Conservation (phyloP, 1,284 basidiomycete species). For the Microbotryum intermedium region DNA sequence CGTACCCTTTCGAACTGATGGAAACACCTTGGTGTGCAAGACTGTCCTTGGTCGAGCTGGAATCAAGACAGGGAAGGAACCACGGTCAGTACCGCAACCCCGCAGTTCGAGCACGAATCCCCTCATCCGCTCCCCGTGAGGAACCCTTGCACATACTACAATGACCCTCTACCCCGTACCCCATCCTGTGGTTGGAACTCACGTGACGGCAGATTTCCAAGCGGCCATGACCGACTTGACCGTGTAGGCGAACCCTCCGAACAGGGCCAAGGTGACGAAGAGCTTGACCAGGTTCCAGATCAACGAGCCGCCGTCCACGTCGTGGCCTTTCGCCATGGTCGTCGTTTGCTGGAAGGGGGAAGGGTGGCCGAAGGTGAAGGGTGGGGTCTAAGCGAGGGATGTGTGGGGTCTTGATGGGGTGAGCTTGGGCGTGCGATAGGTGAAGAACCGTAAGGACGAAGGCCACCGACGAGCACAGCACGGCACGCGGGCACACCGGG, state of each 20-base stretch:
- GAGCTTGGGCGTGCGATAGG: too few species aligned
- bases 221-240: conserved; percentile 3
- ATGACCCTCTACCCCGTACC: too few species aligned
- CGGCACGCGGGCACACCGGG: too few species aligned
- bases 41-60: conserved; percentile 9
- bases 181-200: not conserved
- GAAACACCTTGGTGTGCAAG: conserved; percentile 17
- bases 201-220: conserved; percentile 11
- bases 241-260: conserved; percentile 1
- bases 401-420: too few species aligned
- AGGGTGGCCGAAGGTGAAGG: not conserved
- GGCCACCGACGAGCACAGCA: too few species aligned
- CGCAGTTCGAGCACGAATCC: not conserved
- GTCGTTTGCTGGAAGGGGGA: not conserved
- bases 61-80: not conserved
- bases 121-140: not conserved
- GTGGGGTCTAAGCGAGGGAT: too few species aligned
- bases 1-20: conserved; percentile 15
- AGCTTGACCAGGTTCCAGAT: conserved; percentile 19
- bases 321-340: conserved; percentile 1
- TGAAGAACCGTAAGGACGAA: too few species aligned
- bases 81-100: not conserved
- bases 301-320: not conserved
- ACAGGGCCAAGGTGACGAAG: conserved; percentile 14
- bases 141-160: not conserved